These are phyloP conservation scores for Stephania cephalantha DNA, from an alignment of 164 flowering plant genomes.

Conservation along the genomic window DNA sequence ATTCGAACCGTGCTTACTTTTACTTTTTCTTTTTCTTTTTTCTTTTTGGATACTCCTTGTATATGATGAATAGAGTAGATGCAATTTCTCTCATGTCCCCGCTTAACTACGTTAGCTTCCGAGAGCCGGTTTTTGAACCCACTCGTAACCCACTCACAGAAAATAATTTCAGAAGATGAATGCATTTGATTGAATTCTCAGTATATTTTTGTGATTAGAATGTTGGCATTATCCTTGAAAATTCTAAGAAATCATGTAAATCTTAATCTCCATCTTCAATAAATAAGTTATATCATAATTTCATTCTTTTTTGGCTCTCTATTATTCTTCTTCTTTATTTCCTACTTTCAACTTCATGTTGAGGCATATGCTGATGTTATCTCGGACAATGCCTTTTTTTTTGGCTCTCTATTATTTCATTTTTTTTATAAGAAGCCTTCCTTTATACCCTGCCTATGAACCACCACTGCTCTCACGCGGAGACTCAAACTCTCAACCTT, in stretches of 20 bases:
- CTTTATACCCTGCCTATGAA: too few relatives aligned
- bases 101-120: not conserved
- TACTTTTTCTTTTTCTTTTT: not conserved
- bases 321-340: too few relatives aligned
- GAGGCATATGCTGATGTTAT: too few relatives aligned
- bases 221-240: not conserved
- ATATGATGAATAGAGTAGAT: conserved; percentile 9
- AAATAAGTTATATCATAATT: not conserved
- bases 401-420: too few relatives aligned
- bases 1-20: not conserved
- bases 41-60: not conserved
- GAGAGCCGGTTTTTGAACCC: not conserved
- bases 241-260: not conserved
- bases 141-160: too few relatives aligned
- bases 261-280: not conserved
- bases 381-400: too few relatives aligned
- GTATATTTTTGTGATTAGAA: not conserved
- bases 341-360: too few relatives aligned
- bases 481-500: too few relatives aligned
- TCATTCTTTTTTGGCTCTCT: not conserved
- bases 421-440: too few relatives aligned
- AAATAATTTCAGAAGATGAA: not conserved
- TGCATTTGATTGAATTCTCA: not conserved
- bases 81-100: not conserved
- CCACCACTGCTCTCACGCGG: too few relatives aligned